A percentile compares a stretch with the other conserved stretches of the same genome.
Evolutionary conservation across 129 eudicot species (phyloP).

Genomic region (Chrysanthemum makinoi): DNA sequence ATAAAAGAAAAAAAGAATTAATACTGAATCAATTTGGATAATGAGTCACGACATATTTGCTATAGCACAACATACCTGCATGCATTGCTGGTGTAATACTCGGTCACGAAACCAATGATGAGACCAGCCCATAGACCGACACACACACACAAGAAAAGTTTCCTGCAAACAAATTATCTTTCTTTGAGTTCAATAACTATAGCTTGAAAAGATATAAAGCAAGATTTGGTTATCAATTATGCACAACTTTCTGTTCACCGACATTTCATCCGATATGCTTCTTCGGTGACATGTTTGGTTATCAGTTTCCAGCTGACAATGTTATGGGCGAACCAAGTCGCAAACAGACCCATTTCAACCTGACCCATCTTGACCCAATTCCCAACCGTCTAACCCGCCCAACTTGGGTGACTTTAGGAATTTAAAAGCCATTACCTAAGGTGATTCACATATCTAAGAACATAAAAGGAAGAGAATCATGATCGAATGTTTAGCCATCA

Average conservation of each 20-base stretch:
- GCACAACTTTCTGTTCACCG: conserved; percentile 64
- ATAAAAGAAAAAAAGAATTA: too few relatives aligned
- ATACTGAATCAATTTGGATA: too few relatives aligned
- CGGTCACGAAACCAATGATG: conserved; percentile 69
- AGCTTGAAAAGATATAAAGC: not conserved
- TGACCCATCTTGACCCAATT: too few relatives aligned
- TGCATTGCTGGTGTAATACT: conserved; percentile 78
- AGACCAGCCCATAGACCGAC: conserved; percentile 84
- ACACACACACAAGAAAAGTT: conserved; percentile 61
- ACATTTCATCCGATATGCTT: not conserved
- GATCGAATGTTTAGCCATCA: not conserved
- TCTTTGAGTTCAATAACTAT: not conserved
- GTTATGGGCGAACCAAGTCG: too few relatives aligned
- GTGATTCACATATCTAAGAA: conserved; percentile 60
- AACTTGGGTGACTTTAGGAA: too few relatives aligned
- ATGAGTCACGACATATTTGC: not conserved
- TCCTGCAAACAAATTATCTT: conserved; percentile 33
- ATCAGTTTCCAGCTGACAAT: too few relatives aligned
- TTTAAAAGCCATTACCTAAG: too few relatives aligned
- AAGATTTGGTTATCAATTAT: conserved; percentile 42
- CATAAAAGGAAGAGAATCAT: conserved; percentile 7
- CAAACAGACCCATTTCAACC: too few relatives aligned
- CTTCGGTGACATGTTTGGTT: too few relatives aligned
- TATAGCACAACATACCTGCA: conserved; percentile 43
- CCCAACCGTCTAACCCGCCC: too few relatives aligned